Evolutionary conservation across 306 rosid species (phyloP).

Genomic region (Trifolium dubium): DNA sequence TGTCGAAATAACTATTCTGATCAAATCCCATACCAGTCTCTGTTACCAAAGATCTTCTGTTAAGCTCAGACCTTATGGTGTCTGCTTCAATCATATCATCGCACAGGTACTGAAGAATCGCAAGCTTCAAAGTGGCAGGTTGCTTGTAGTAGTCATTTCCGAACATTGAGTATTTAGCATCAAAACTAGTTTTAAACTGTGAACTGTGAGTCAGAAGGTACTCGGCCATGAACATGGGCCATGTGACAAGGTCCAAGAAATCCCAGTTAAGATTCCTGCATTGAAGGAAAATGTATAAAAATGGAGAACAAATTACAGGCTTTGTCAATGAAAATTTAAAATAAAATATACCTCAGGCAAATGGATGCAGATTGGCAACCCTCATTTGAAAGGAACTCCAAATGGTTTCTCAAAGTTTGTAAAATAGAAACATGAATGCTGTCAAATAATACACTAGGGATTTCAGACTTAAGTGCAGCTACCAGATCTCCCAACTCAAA

Average conservation of each 20-base stretch:
- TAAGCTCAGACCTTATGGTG: conserved; percentile 83
- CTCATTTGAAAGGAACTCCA: conserved; percentile 85
- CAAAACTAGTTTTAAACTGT: conserved; percentile 63
- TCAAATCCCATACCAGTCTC: conserved; percentile 70
- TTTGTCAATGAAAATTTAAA: conserved; percentile 8
- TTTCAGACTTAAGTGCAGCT: conserved; percentile 63
- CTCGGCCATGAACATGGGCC: conserved; percentile 95
- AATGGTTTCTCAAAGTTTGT: conserved; percentile 81
- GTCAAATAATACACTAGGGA: conserved; percentile 75
- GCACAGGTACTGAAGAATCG: conserved; percentile 81
- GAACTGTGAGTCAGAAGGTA: conserved; percentile 79
- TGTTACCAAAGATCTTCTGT: conserved; percentile 75
- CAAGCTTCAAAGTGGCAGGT: conserved; percentile 71
- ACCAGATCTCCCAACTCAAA: conserved; percentile 92
- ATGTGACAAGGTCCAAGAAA: conserved; percentile 81
- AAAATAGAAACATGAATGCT: conserved; percentile 79
- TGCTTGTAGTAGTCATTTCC: conserved; percentile 73
- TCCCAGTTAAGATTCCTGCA: conserved; percentile 96
- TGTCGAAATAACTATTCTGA: conserved; percentile 61
- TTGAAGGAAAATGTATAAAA: conserved; percentile 36
- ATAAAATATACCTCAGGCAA: conserved; percentile 73
- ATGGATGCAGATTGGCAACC: conserved; percentile 82
- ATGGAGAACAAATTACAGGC: conserved; percentile 33
- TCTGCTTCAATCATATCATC: conserved; percentile 95
- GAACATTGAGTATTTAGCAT: conserved; percentile 61